Base-by-base conservation (phyloP, 1,284 basidiomycete genomes). In the Mrakiaceae sp. region DNA sequence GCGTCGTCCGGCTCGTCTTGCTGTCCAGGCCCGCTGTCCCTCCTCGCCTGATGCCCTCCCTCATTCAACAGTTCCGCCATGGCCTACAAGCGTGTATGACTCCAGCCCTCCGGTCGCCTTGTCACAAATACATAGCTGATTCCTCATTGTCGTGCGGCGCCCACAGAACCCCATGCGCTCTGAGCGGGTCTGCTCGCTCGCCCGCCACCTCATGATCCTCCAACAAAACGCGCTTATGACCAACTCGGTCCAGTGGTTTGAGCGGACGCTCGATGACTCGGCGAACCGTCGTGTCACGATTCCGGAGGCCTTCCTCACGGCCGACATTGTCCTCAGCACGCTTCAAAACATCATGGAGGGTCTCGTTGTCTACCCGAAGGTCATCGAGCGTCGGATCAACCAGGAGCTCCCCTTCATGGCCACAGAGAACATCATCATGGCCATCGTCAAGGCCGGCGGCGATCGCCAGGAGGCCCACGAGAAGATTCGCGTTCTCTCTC, bases 401-500 rank as follows among this genome's bases (percentile, higher is more conserved):
- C 90, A 96, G 76, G 96, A 99, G 78, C 82, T 99, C 48, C 96
- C 96, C 2, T 98, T 98, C 82, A 99, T 99, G 96, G 90, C 90
- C 3, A 94, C 93, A 3, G 93, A 97, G 78, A 98, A 98, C 78
- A 83, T 99, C 76, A 98, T 98, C 80, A 98, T 99, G 96, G 93
- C 93, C 10, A 87, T 98, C 68, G 96, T 98, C 67, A 95, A 95
- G 78, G 76, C 77, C 63, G 94, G 94, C 52, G 96, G 94, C 1
- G 95, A 98, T 76, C 82, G 96, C 51, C 96, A 98, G 78, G 89
- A 90, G 76, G 93, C 92, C 50, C 95, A 98, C 76, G 96, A 98
- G 78, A 88, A 90, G 77, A 95, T 98, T 73, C 80, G 95, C 67
- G 94, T 97, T 61, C 71, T 98, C n/a, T 96, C 92, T 11, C 95